phyloP scores from a whole-genome alignment of 345 rosid species.

The Hibiscus tridactylites region DNA sequence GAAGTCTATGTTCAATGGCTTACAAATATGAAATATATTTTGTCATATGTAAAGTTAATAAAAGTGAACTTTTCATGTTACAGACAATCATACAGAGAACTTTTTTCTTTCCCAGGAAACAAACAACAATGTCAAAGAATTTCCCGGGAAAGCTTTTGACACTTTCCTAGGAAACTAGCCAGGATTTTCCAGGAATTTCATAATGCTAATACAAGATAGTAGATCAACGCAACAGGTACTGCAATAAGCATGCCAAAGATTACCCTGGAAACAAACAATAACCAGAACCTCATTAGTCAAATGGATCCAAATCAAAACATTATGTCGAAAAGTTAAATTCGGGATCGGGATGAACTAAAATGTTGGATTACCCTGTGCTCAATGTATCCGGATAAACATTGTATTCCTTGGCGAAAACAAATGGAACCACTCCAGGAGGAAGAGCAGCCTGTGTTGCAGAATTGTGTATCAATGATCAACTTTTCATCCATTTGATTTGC shows the following conservation, averaged over 20 bases:
- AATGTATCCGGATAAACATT: constrained; percentile 63
- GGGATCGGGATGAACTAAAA: too few relatives aligned
- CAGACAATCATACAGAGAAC: not conserved
- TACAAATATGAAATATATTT: too few relatives aligned
- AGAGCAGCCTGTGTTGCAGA: constrained; percentile 60
- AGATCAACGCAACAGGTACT: constrained; percentile 59
- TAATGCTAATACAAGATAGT: constrained; percentile 57
- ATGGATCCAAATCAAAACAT: not conserved
- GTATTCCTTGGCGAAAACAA: constrained; percentile 84
- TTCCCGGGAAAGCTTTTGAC: not conserved
- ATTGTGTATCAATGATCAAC: not conserved
- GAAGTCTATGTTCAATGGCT: too few relatives aligned
- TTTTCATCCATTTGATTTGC: not conserved
- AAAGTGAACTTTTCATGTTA: not conserved
- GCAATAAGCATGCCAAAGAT: constrained; percentile 70
- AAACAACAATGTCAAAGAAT: not conserved
- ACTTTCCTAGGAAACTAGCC: not conserved
- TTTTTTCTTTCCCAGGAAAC: not conserved
- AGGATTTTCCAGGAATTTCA: not conserved
- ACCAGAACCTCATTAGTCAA: not conserved
- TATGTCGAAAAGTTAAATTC: too few relatives aligned
- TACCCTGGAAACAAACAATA: constrained; percentile 41
- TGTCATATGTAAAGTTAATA: not conserved
- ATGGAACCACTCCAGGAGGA: constrained; percentile 84
- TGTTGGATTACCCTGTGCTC: constrained; percentile 53